Conservation (phyloP, 2,329 filamentous ascomycete genomes). For the Cladorrhinum sp. region DNA sequence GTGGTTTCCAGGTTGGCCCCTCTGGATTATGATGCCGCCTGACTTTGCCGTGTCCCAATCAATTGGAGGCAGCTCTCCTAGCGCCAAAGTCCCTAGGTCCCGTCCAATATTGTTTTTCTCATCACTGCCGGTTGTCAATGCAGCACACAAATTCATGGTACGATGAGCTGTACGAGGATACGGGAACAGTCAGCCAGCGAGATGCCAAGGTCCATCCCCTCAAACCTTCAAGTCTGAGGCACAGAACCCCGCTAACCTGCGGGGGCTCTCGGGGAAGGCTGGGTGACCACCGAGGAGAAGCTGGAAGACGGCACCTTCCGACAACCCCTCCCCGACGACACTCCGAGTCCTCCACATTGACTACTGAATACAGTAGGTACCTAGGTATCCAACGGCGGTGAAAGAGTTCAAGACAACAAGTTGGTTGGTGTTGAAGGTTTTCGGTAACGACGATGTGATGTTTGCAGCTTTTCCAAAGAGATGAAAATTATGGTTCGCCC, state of each 20-base stretch:
- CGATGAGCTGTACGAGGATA: background rate
- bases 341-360: background rate
- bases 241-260: background rate
- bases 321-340: background rate
- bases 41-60: background rate
- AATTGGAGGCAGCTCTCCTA: too few species aligned
- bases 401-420: too few species aligned
- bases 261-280: background rate
- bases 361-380: too few species aligned
- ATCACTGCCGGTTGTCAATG: background rate
- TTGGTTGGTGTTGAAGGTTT: background rate
- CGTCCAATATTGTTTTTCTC: background rate
- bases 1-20: background rate
- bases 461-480: background rate
- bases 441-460: background rate
- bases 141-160: background rate
- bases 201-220: too few species aligned
- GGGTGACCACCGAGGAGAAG: background rate
- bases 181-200: too few species aligned
- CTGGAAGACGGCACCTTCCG: conserved; percentile 3
- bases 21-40: background rate
- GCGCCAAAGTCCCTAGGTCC: background rate
- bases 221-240: background rate
- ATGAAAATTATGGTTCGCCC: background rate
- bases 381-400: too few species aligned